Evolutionary conservation across 345 rosid genomes (phyloP), one percentile per base, ranked within the genome.

Genomic region (Psidium friedrichsthalianum): DNA sequence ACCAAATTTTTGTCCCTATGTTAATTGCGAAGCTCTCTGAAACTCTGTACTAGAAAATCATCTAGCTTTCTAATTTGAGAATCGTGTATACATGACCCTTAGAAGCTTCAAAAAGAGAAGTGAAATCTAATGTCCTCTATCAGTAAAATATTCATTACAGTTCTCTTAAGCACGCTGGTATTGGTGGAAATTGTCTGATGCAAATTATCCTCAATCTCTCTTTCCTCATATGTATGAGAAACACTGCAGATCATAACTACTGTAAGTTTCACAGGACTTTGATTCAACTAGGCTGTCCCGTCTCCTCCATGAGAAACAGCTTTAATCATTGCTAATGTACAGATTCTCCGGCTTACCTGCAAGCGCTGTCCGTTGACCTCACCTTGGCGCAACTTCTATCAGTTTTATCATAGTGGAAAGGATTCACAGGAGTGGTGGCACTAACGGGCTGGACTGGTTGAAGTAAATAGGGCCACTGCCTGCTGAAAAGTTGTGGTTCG

Each of bases 381-480:
- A 53, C 88, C 87, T 89, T 76, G 40, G 90, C 89, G 82, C 96
- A 91, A 47, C 89, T 86, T 27, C 89, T 86, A n/a, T 86, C 89
- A 0, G 91, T 88, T n/a, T 78, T 86, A 84, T 91, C 89, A 20
- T 88, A 32, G 53, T 91, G 74, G 21, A 87, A 91, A 0, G 93
- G 96, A 87, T 87, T 87, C 98, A 95, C 51, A 94, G 89, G 36
- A 86, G 86, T 76, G 98, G 86, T 76, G 98, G 98, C 55, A 93
- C 86, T 29, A 87, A 85, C 0, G 97, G 95, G 84, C 98, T 97
- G 2, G 98, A 94, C 84, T 93, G 97, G 84, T 95, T 95, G 87
- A 91, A 91, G 85, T 93, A 92, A 29, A 90, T 47, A 56, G 92
- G 88, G 52, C 88, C 86, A 21, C 74, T 85, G 24, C 58, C 64